Evolutionary conservation across 805 yeast species (phyloP).

Genomic region (Debaryomyces tyrocola): DNA sequence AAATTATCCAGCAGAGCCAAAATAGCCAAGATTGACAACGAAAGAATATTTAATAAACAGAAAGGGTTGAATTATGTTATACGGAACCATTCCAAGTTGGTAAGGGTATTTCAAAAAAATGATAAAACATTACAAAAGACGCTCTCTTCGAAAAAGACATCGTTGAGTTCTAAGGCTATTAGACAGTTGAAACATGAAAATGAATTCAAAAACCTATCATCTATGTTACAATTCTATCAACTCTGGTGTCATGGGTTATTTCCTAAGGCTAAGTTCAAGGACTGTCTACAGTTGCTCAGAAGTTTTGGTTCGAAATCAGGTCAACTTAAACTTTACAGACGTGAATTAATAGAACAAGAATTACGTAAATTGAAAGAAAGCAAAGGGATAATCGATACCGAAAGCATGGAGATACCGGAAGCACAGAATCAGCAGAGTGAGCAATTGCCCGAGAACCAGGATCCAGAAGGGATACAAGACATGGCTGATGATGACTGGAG

Average conservation of each 20-base stretch:
- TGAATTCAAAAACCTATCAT: constrained; percentile 34
- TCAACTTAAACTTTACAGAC: constrained; percentile 33
- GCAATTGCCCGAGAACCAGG: not conserved
- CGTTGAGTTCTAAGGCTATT: constrained; percentile 1
- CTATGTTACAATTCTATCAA: constrained; percentile 42
- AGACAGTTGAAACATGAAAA: constrained; percentile 25
- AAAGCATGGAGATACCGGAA: not conserved
- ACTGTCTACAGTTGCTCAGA: constrained; percentile 57
- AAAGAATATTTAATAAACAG: constrained; percentile 31
- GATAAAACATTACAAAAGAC: constrained; percentile 22
- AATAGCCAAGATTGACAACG: constrained; percentile 39
- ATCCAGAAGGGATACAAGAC: constrained; percentile 2
- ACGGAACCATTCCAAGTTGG: constrained; percentile 28
- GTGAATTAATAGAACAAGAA: constrained; percentile 27
- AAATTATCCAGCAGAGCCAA: constrained; percentile 32
- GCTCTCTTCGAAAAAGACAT: constrained; percentile 5
- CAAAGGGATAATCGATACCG: constrained; percentile 27
- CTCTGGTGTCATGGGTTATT: constrained; percentile 55
- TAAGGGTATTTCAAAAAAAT: constrained; percentile 23
- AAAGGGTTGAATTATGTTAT: constrained; percentile 35
- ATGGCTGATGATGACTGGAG: constrained; percentile 30
- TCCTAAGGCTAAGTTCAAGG: constrained; percentile 78
- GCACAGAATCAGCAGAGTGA: not conserved
- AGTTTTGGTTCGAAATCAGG: constrained; percentile 47
- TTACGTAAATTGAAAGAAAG: constrained; percentile 20